Evolutionary conservation across 495 filamentous ascomycete species (phyloP), one percentile per base, ranked within the genome.

Genomic region (Wilcoxina mikolae): DNA sequence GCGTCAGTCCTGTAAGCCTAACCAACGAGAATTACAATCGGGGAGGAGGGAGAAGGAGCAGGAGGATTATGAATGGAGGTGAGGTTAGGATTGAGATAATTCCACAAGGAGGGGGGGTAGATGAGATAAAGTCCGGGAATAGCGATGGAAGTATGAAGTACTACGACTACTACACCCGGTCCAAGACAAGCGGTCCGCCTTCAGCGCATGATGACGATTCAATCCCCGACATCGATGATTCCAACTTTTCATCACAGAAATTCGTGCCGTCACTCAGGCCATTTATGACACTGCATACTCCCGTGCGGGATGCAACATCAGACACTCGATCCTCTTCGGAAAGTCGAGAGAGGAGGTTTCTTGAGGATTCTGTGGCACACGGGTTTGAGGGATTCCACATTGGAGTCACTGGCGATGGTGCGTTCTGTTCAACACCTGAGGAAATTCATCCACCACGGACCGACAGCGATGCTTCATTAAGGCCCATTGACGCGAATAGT

Each of bases 71-170:
- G 53, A 63, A 57, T 10, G 61, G 60, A 33, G 61, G 61, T 17
- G 61, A 64, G 51, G 60, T 64, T 29, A 54, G 61, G 33, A 58
- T 64, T 46, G 56, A 64, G 44, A 64, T 64, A 35, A 49, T 62
- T 28, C 61, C 56, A 12, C 56, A 52, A 52, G 12, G n/a, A 29
- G 22, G 11, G 17, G 43, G 11, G 43, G 23, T 18, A 35, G 31
- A 35, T 35, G 31, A 7, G 31, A 15, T 15, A 35, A 11, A 18
- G 10, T 46, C 25, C 9, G 46, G 46, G 15, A 27, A 43, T 18
- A 49, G 31, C 20, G 49, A 52, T 23, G 23, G n/a, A 9, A 39
- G 31, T 26, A 26, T 31, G 27, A 52, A 52, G 24, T 52, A 52
- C 31, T 52, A 52, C 49, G 33, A 52, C 31, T 52, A 52, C 23